Percentiles rank a stretch among this genome's conserved stretches.
These are phyloP conservation scores for Colletotrichum lindemuthianum DNA, from an alignment of 2,329 filamentous ascomycete genomes.

Conservation along the genomic window DNA sequence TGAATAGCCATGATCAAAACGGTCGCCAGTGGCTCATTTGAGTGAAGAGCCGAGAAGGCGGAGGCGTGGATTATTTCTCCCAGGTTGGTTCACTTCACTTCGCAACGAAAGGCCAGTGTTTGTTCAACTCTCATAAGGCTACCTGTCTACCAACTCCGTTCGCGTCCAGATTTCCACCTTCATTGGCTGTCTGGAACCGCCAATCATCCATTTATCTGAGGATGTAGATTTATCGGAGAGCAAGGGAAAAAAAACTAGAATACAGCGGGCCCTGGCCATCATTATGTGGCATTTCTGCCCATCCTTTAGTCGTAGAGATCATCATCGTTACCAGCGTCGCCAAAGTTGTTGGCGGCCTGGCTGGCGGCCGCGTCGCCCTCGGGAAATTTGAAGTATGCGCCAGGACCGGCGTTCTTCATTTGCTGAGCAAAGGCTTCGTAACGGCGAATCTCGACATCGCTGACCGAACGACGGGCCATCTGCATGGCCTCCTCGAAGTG, in stretches of 20 bases:
- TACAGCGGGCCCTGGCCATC: conserved; percentile 47
- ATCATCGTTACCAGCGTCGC: conserved; percentile 91
- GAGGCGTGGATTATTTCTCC: too few species aligned
- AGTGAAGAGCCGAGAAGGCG: too few species aligned
- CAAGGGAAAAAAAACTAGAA: conserved; percentile 58
- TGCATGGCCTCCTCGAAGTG: conserved; percentile 99
- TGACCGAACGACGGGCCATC: conserved; percentile 91
- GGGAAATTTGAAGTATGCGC: conserved; percentile 98
- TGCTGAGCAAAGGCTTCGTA: conserved; percentile 99
- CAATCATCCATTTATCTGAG: conserved; percentile 36
- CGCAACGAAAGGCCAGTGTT: not conserved
- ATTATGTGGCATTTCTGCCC: conserved; percentile 38
- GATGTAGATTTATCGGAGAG: conserved; percentile 47
- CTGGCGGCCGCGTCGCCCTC: conserved; percentile 72
- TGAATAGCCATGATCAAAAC: too few species aligned
- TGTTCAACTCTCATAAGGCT: conserved; percentile 32
- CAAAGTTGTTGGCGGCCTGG: conserved; percentile 73
- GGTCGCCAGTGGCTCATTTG: too few species aligned
- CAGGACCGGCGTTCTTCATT: conserved; percentile 97
- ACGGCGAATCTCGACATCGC: conserved; percentile 94
- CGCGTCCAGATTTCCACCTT: conserved; percentile 26
- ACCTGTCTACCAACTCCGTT: conserved; percentile 38
- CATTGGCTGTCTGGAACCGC: conserved; percentile 23
- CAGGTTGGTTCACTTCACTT: too few species aligned
- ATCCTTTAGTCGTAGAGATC: conserved; percentile 91